These are phyloP conservation scores for Macrocystidia cucumis DNA, from an alignment of 1,284 basidiomycete genomes.

Conservation along the genomic window DNA sequence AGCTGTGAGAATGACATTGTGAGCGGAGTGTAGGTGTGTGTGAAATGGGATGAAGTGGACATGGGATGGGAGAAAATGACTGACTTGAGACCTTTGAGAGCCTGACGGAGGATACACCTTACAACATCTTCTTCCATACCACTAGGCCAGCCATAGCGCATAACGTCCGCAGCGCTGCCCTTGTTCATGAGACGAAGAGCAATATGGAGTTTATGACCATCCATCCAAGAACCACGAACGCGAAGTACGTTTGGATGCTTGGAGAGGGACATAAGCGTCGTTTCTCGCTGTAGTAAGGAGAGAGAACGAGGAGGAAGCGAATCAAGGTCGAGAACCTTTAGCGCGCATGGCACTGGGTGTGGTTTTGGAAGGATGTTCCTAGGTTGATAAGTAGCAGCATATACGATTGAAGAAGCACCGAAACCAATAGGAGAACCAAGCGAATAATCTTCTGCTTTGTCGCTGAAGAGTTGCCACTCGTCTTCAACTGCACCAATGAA, in stretches of 20 bases:
- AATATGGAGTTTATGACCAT: conserved; percentile 78
- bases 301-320: conserved; percentile 61
- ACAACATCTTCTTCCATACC: conserved; percentile 86
- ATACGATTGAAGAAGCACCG: conserved; percentile 84
- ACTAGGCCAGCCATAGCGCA: conserved; percentile 77
- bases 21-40: too few relatives aligned
- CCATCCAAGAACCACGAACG: conserved; percentile 84
- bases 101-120: conserved; percentile 76
- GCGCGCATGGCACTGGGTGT: conserved; percentile 56
- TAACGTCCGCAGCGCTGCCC: conserved; percentile 81
- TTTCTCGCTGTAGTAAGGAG: conserved; percentile 72
- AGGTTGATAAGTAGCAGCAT: conserved; percentile 62
- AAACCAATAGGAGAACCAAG: conserved; percentile 74
- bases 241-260: conserved; percentile 90
- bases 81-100: conserved; percentile 77
- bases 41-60: not conserved
- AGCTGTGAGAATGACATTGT: conserved; percentile 36
- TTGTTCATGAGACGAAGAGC: conserved; percentile 87
- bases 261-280: conserved; percentile 87
- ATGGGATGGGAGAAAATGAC: conserved; percentile 13
- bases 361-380: conserved; percentile 18
- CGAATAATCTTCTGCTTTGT: conserved; percentile 62
- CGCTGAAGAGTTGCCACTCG: conserved; percentile 79
- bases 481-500: conserved; percentile 69
- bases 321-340: conserved; percentile 88